Base-by-base conservation (phyloP, 805 yeast species). In the Lachancea quebecensis region DNA sequence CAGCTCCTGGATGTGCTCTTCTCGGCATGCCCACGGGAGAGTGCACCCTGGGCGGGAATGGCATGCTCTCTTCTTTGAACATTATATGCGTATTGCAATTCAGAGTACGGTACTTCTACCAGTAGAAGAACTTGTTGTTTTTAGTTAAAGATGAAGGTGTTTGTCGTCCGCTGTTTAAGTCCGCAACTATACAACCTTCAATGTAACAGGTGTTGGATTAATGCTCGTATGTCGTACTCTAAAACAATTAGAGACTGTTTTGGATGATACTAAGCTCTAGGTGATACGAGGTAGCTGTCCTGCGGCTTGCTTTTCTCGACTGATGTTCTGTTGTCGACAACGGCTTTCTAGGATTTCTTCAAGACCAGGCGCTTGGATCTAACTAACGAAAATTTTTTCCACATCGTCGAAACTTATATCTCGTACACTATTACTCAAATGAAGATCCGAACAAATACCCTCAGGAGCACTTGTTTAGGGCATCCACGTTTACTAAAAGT, bases 1-100 rank as follows among this genome's bases (percentile, higher is more conserved):
- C 69, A 9, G 72, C 73, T 27, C 73, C 73, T 2, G 73, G 73
- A 44, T 65, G 70, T n/a, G 64, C 66, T 42, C 67, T 55, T 50
- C 67, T 51, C 3, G 54, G 37, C 30, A 50, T 35, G 38, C 50
- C 53, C 28, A 52, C 55, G n/a, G 64, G 62, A 35, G 65, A 59
- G 41, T 56, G 61, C 16, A 54, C 52, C 29, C 61, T 54, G 17
- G 53, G 47, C 12, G 59, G 59, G 42, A 57, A 35, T 9, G 46
- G 38, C 42, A 41, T 33, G 18, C 29, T 35, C 33, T 47, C 47
- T 21, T 44, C 43, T 27, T 39, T 41, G 28, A 44, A 44, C 47
- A 44, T 44, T 27, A 32, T 14, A 18, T 16, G 31, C 21, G 28
- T n/a, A 10, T 27, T 11, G 11, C 6, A 16, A 34, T 10, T 16